Evolutionary conservation across 2,329 filamentous ascomycete genomes (phyloP).

Genomic region (Penicillium sp.): DNA sequence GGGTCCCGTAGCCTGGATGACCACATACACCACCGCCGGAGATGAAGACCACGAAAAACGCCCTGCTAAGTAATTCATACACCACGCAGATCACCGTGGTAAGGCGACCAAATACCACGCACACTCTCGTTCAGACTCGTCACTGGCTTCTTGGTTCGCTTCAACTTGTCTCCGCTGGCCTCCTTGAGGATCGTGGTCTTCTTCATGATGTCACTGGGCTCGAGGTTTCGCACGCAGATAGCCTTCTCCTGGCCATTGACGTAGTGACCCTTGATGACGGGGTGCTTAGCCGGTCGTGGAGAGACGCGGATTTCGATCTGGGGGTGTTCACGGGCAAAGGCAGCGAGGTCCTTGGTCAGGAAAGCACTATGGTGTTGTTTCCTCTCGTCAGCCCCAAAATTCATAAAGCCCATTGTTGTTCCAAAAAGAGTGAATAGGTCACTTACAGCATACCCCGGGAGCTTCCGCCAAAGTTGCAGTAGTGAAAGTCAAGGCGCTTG

Average conservation of each 20-base stretch:
- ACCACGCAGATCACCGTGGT: conserved; percentile 60
- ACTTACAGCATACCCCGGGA: conserved; percentile 91
- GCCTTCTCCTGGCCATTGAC: conserved; percentile 87
- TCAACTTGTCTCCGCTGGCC: conserved; percentile 54
- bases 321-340: conserved; percentile 80
- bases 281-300: conserved; percentile 86
- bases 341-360: conserved; percentile 74
- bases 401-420: no score
- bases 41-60: conserved; percentile 17
- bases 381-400: conserved; percentile 2
- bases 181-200: conserved; percentile 65
- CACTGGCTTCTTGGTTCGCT: conserved; percentile 62
- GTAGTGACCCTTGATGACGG: conserved; percentile 85
- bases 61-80: conserved; percentile 41
- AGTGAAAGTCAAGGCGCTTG: conserved; percentile 93
- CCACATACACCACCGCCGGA: conserved; percentile 10
- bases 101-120: conserved; percentile 67
- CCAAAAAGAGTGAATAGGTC: no score
- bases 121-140: conserved; percentile 67
- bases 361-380: conserved; percentile 64
- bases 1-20: conserved; percentile 8
- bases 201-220: conserved; percentile 76
- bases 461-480: conserved; percentile 94
- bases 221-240: conserved; percentile 86
- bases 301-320: conserved; percentile 91